A percentile compares a stretch with the other conserved stretches of the same genome.
Evolutionary conservation across 2,329 filamentous ascomycete genomes (phyloP).

Genomic region (Fusarium sp.): DNA sequence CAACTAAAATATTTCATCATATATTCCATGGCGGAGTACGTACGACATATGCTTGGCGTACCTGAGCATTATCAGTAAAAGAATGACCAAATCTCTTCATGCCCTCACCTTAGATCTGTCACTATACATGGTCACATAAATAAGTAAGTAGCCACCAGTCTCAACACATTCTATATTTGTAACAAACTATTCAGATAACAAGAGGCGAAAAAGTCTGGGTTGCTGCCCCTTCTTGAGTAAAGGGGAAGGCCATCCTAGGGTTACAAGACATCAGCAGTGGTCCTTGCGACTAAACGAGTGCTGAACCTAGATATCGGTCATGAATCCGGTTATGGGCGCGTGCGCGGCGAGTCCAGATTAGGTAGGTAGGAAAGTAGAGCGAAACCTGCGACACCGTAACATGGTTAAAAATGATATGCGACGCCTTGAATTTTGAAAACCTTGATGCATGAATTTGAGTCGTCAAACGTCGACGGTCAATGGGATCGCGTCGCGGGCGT

Average conservation of each 20-base stretch:
- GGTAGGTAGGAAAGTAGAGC: constrained; percentile 22
- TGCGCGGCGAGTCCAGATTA: constrained; percentile 34
- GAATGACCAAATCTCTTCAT: neutral
- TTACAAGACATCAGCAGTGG: constrained; percentile 50
- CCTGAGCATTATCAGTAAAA: constrained; percentile 27
- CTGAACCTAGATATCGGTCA: constrained; percentile 47
- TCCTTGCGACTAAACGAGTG: constrained; percentile 47
- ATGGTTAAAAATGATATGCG: constrained; percentile 45
- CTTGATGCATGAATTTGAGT: constrained; percentile 40
- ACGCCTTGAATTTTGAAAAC: constrained; percentile 35
- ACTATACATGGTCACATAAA: constrained; percentile 16
- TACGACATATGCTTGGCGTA: neutral
- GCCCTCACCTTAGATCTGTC: constrained; percentile 3
- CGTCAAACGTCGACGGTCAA: constrained; percentile 19
- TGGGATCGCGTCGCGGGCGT: constrained; percentile 22
- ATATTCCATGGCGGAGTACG: neutral
- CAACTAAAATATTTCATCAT: neutral
- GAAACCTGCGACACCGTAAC: constrained; percentile 48
- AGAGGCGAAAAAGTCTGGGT: constrained; percentile 35
- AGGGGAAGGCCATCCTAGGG: constrained; percentile 49
- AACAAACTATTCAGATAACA: constrained; percentile 41
- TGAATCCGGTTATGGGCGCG: constrained; percentile 28
- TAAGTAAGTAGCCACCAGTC: constrained; percentile 6
- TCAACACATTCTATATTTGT: constrained; percentile 41
- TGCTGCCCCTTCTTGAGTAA: constrained; percentile 34